Base-by-base conservation (phyloP, 1,139 yeast species). In the Blastobotrys serpentis region DNA sequence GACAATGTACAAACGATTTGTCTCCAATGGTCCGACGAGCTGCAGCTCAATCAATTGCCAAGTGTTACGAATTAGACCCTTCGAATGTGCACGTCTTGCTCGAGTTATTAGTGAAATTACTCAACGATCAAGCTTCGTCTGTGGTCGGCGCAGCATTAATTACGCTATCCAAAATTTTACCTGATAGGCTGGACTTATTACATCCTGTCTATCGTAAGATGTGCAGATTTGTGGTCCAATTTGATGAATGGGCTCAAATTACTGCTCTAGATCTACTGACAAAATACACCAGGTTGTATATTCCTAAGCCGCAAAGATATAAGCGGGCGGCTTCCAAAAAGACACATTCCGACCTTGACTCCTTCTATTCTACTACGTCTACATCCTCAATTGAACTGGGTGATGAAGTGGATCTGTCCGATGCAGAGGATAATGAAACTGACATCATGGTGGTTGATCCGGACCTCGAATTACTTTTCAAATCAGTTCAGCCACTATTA, bases 191-290 rank as follows among this genome's bases (percentile, higher is more conserved):
- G 67, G 84, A 78, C 8, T 66, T 84, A 23, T 66, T 92, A 5
- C 98, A 94, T 62, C 80, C 84, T 1, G 79, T 82, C 56, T 86
- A 76, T 61, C 75, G 87, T 33, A 73, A 84, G 43, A 74, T 79
- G 36, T 81, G 95, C 56, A 61, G 74, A 1, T 66, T 77, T 13
- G 55, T 90, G 11, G 3, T 14, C 11, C 73, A 77, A 1, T 71
- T 90, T 49, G 95, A 88, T 54, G 85, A 84, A 52, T 87, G 92
- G 86, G 72, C 88, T n/a, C 92, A 86, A 60, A 67, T 76, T 0
- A 65, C 72, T 17, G 65, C 81, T 8, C 70, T 89, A 21, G 88
- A 85, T 44, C 59, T 86, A 7, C 70, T 90, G 47, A 77, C 82
- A 0, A 79, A 80, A 47, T 94, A 94, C 62, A 72, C 81, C 18